Base-by-base conservation (phyloP, 2,329 filamentous ascomycete genomes). In the Mollisiaceae sp. region DNA sequence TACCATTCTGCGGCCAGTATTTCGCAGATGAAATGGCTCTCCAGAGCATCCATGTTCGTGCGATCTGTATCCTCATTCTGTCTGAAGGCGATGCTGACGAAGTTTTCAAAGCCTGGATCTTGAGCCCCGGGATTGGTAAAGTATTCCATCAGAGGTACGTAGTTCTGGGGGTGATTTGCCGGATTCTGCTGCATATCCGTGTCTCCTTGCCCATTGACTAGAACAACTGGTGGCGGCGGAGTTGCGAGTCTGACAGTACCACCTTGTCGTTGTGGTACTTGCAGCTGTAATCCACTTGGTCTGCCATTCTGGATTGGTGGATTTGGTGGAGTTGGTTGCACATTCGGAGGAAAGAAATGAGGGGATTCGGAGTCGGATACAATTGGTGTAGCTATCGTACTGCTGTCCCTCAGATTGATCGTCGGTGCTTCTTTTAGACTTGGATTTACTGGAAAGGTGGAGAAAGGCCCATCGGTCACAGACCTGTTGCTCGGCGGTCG, bases 401-500 rank as follows among this genome's bases (percentile, higher is more conserved):
- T 74, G 54, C 77, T 81, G 38, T 81, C 77, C 36, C 77, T 74
- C 32, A 82, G 77, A 38, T 81, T 80, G 38, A 82, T 80, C 6
- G 79, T 81, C 14, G 81, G 78, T 6, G 79, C 79, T 69, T 81
- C 79, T 70, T 79, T 83, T 43, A 78, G 80, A 54, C 77, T 77
- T 36, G 86, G 84, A 68, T 87, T 87, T 15, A 85, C 86, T 3
- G 89, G 88, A 69, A 91, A 91, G 0, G 90, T 89, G 4, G 88
- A 88, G 70, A 89, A 91, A 0, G 90, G 87, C 0, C 87, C 87
- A 68, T 91, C 88, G 15, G 86, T 82, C 0, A 84, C 82, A n/a
- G 83, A 85, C 32, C 88, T 85, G 71, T 90, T 91, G 63, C 89
- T 91, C 0, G 92, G 92, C 50, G 94, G 94, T 65, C 94, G 83